Evolutionary conservation across 2,329 filamentous ascomycete species (phyloP).

Genomic region (Ceratocystis papillata): DNA sequence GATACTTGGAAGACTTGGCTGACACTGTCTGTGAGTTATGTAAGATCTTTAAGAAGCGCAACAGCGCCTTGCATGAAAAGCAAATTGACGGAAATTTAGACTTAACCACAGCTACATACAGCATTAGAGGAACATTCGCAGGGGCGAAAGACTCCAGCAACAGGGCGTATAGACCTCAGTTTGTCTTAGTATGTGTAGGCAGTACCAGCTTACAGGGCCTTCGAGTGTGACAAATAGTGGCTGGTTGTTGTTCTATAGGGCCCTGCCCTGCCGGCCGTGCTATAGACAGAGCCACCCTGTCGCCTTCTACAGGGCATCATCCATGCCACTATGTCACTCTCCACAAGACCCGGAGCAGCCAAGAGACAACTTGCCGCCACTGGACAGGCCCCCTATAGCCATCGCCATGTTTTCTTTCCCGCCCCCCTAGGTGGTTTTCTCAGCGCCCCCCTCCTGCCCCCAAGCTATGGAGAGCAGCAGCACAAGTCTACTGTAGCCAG

Average conservation of each 20-base stretch:
- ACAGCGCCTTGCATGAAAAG: conserved; percentile 13
- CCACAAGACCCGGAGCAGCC: not conserved
- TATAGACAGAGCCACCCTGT: not conserved
- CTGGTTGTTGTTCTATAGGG: not conserved
- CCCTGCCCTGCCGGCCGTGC: not conserved
- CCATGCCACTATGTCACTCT: not conserved
- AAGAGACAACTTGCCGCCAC: not conserved
- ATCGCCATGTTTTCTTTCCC: not conserved
- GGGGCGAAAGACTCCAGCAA: too few relatives aligned
- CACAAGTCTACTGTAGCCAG: too few relatives aligned
- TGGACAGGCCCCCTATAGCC: not conserved
- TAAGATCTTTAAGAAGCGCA: conserved; percentile 11
- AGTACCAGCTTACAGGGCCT: not conserved
- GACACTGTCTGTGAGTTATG: conserved; percentile 7
- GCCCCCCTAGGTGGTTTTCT: not conserved
- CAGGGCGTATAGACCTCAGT: too few relatives aligned
- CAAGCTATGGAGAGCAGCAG: too few relatives aligned
- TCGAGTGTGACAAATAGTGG: too few relatives aligned
- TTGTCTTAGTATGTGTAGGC: not conserved
- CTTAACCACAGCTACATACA: not conserved
- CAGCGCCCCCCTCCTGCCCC: too few relatives aligned
- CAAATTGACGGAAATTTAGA: not conserved
- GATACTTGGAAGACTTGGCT: conserved; percentile 14
- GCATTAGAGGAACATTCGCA: too few relatives aligned
- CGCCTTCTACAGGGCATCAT: not conserved